Evolutionary conservation across 306 rosid genomes (phyloP), one percentile per base, ranked within the genome.

Genomic region (Begonia fuchsioides): DNA sequence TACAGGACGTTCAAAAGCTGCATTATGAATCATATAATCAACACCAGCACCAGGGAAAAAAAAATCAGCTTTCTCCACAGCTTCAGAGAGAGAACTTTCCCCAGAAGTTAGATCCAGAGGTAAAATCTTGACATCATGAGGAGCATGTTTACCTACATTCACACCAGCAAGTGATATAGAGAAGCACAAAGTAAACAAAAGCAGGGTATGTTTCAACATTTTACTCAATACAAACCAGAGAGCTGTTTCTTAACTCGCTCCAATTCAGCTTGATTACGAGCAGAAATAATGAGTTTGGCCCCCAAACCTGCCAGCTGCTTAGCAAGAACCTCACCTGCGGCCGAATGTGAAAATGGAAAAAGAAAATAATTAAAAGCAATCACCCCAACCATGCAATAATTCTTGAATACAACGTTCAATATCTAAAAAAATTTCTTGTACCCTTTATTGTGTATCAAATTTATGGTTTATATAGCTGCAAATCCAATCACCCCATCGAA

Each of bases 1-100:
- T 65, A 90, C 94, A 38, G 95, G 97, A 56, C 97, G 94, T 77
- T 90, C 97, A 52, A 64, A 72, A 64, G 95, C 95, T 32, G 95
- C 94, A 77, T 84, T 90, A 51, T 90, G 97, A 59, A 90, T 72
- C 93, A 90, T 81, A 57, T 76, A 84, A 75, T 90, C 92, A 63
- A 81, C 80, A 54, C 97, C 97, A 44, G 72, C 65, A 62, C 75
- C 72, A 0, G 81, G 82, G 41, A 90, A 81, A 61, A 70, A 19
- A 9, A 74, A 84, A 63, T 79, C 97, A 20, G 94, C 95, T 65
- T 56, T 54, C 66, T 79, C 82, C 39, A 85, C 94, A 54, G 76
- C 86, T 66, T 62, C 64, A 64, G 63, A 51, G 65, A 90, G 87
- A 68, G 70, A 60, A 54, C 65, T 81, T 70, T 90, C 97, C 51